Conservation (phyloP, 306 rosid species). For the Gastrolobium villosum region DNA sequence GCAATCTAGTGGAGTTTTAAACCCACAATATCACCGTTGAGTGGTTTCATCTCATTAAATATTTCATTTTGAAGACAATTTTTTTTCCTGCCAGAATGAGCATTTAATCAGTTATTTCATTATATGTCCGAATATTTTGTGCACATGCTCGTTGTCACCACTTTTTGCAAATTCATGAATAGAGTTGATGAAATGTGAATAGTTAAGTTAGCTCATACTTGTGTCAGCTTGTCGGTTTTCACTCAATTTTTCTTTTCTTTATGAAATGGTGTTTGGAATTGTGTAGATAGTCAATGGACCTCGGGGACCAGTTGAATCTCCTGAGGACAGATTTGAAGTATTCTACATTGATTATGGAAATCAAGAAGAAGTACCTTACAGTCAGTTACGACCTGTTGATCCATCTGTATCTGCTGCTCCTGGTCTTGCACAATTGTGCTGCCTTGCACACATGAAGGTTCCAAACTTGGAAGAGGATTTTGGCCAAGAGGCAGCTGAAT, state of each 20-base stretch:
- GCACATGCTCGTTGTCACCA: background rate
- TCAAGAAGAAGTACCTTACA: slow-evolving; percentile 75
- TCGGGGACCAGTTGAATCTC: slow-evolving; percentile 76
- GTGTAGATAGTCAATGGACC: slow-evolving; percentile 77
- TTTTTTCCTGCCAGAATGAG: background rate
- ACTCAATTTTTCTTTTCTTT: background rate
- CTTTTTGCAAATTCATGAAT: slow-evolving; percentile 1
- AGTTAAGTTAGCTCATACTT: background rate
- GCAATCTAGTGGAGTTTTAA: background rate
- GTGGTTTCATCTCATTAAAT: slow-evolving; percentile 8
- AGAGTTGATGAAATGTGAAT: slow-evolving; percentile 26
- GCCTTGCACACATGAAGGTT: slow-evolving; percentile 79
- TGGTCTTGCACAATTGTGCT: slow-evolving; percentile 81
- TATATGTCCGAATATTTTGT: background rate
- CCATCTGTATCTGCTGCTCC: slow-evolving; percentile 73
- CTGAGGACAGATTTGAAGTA: slow-evolving; percentile 75
- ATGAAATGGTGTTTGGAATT: slow-evolving; percentile 23
- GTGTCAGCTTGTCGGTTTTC: background rate
- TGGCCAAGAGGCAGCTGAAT: slow-evolving; percentile 86
- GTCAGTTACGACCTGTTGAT: slow-evolving; percentile 76
- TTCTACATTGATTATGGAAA: slow-evolving; percentile 90
- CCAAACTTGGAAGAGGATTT: slow-evolving; percentile 79
- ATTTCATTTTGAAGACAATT: background rate
- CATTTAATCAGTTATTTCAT: slow-evolving; percentile 7
- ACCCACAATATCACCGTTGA: background rate